Base-by-base conservation (phyloP, 164 flowering plant species). In the Piper longum region DNA sequence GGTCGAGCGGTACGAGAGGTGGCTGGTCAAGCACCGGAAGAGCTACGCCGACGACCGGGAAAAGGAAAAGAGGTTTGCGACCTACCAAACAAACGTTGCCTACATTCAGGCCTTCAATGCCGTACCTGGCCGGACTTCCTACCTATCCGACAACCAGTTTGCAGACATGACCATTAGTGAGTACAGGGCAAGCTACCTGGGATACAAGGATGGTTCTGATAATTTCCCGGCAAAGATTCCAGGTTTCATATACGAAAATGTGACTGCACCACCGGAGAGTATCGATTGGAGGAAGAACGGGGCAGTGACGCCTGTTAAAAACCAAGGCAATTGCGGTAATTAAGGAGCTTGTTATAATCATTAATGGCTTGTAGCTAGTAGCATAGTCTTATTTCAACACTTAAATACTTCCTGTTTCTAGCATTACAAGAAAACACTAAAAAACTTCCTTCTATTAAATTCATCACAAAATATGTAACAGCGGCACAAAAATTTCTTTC, bases 21-120 rank as follows among this genome's bases (percentile, higher is more conserved):
- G 96, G 91, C 62, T 79, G 55, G 41, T 26, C 7, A 60, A 16
- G 16, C 39, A 83, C 56, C 64, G 74, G 0, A 63, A 70, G 14
- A 60, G 2, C 3, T 85, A 82, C 66, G 16, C 39, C 7, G 61
- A 59, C 41, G 59, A 57, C 39, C 66, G 72, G 4, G 87, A 86
- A 66, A 71, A 72, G 76, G 39, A 58, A 5, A 6, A 41, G 26
- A 76, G 88, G 0, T 83, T 84, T 59, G 78, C 74, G 61, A 77
- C 82, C 51, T 88, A 81, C 78, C 79, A 77, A 63, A 57, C 77
- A 7, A 83, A 85, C 67, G 69, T 82, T 42, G 67, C 62, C 44
- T 76, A 77, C 65, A 78, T 85, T 18, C 80, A 86, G 63, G 64
- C 48, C 48, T 36, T 83, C 70, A 88, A 86, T 66, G 72, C 83